Evolutionary conservation across 2,329 filamentous ascomycete species (phyloP).

Genomic region (Aspergillus fructus): DNA sequence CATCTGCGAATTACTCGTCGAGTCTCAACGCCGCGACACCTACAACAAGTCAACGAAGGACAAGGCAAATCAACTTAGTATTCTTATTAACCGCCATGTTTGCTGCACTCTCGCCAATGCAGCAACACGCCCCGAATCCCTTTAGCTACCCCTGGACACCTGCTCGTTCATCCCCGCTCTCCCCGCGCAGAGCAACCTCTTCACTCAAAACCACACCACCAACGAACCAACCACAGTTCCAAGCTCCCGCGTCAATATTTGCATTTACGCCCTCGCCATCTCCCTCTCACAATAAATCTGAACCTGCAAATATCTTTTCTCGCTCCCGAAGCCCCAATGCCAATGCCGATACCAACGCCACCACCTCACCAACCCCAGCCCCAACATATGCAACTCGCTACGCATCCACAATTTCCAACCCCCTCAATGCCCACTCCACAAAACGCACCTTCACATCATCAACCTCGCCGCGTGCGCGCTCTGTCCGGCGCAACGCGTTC

Average conservation of each 20-base stretch:
- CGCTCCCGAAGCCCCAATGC: neutral
- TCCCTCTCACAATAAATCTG: neutral
- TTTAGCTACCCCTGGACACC: conserved; percentile 25
- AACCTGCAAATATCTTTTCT: neutral
- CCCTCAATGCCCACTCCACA: conserved; percentile 26
- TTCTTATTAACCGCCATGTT: conserved; percentile 26
- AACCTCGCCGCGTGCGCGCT: conserved; percentile 28
- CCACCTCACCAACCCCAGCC: neutral
- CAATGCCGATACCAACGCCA: neutral
- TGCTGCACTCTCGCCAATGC: conserved; percentile 24
- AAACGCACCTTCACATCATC: conserved; percentile 15
- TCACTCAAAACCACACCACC: neutral
- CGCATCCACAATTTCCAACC: conserved; percentile 32
- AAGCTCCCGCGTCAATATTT: neutral
- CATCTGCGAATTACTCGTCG: neutral
- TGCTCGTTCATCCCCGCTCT: conserved; percentile 25
- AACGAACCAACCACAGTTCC: neutral
- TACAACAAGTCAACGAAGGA: neutral
- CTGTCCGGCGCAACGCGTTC: conserved; percentile 39
- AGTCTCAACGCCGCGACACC: neutral
- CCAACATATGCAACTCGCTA: conserved; percentile 38
- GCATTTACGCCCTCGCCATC: conserved; percentile 3
- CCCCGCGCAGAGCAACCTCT: conserved; percentile 11
- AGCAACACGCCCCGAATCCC: conserved; percentile 12
- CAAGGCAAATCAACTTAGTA: neutral